Percentiles rank a stretch among this genome's conserved stretches.
Conservation (phyloP, 2,329 filamentous ascomycete genomes). For the Hymenoscyphus repandus region DNA sequence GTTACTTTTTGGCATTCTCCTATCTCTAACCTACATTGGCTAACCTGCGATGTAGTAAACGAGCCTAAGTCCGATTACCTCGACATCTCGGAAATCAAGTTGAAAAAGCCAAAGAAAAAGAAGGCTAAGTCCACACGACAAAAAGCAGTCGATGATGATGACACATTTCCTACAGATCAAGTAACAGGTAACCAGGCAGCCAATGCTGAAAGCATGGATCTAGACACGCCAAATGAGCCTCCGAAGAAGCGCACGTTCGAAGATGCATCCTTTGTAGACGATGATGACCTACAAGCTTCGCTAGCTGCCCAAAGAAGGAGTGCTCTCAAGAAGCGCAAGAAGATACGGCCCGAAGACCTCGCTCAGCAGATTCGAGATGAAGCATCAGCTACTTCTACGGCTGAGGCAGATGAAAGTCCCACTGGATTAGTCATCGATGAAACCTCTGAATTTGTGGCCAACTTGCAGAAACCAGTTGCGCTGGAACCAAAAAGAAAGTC, state of each 20-base stretch:
- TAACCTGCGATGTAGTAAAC: slow-evolving; percentile 46
- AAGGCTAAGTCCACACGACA: slow-evolving; percentile 73
- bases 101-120: slow-evolving; percentile 93
- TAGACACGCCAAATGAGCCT: slow-evolving; percentile 53
- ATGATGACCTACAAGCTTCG: slow-evolving; percentile 85
- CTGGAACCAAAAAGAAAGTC: slow-evolving; percentile 42
- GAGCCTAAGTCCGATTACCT: slow-evolving; percentile 79
- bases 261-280: slow-evolving; percentile 72
- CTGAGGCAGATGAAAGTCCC: slow-evolving; percentile 44
- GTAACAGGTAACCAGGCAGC: slow-evolving; percentile 24
- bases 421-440: slow-evolving; percentile 86
- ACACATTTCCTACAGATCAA: slow-evolving; percentile 43
- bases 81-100: slow-evolving; percentile 78
- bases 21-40: slow-evolving; percentile 19
- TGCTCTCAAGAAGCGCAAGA: slow-evolving; percentile 89
- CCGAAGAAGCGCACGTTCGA: slow-evolving; percentile 60
- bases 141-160: slow-evolving; percentile 60
- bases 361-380: slow-evolving; percentile 72
- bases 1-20: background rate
- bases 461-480: slow-evolving; percentile 63
- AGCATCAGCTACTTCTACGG: slow-evolving; percentile 46
- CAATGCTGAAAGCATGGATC: slow-evolving; percentile 62
- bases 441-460: slow-evolving; percentile 89
- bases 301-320: slow-evolving; percentile 77
- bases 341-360: slow-evolving; percentile 77